phyloP scores from a whole-genome alignment of 345 rosid genomes.

The Eutrema yunnanense region DNA sequence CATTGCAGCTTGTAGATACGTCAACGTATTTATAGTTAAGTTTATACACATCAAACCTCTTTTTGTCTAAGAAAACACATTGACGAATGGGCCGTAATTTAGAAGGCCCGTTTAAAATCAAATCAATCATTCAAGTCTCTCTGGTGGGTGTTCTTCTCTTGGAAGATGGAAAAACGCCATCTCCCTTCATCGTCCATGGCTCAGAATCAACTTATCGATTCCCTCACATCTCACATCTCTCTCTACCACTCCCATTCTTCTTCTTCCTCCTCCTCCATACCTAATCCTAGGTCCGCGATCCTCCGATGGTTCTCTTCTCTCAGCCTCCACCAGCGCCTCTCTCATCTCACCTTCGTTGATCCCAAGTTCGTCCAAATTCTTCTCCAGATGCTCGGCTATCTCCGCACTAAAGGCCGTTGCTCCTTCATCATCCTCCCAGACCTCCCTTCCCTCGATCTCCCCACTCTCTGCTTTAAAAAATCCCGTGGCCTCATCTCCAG shows the following conservation, averaged over 20 bases:
- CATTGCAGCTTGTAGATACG: too few species aligned
- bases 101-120: too few species aligned
- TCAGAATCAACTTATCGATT: conserved; percentile 59
- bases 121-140: too few species aligned
- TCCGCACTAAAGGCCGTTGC: conserved; percentile 56
- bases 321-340: conserved; percentile 64
- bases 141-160: too few species aligned
- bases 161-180: conserved; percentile 5
- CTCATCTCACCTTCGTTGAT: conserved; percentile 66
- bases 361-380: conserved; percentile 52
- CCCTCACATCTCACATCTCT: conserved; percentile 85
- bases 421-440: conserved; percentile 83
- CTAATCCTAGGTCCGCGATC: conserved; percentile 58
- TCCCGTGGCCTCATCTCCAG: conserved; percentile 74
- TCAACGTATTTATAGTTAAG: too few species aligned
- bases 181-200: conserved; percentile 38
- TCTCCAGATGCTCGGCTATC: conserved; percentile 65
- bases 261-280: conserved; percentile 25
- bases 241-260: conserved; percentile 59
- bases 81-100: too few species aligned
- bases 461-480: conserved; percentile 67
- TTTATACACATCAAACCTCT: too few species aligned
- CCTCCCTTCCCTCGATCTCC: conserved; percentile 66
- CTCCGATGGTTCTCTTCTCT: conserved; percentile 87
- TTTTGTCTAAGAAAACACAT: too few species aligned